A percentile compares a stretch with the other conserved stretches of the same genome.
Evolutionary conservation across 2,329 filamentous ascomycete species (phyloP).

Genomic region (Neoarthrinium moseri): DNA sequence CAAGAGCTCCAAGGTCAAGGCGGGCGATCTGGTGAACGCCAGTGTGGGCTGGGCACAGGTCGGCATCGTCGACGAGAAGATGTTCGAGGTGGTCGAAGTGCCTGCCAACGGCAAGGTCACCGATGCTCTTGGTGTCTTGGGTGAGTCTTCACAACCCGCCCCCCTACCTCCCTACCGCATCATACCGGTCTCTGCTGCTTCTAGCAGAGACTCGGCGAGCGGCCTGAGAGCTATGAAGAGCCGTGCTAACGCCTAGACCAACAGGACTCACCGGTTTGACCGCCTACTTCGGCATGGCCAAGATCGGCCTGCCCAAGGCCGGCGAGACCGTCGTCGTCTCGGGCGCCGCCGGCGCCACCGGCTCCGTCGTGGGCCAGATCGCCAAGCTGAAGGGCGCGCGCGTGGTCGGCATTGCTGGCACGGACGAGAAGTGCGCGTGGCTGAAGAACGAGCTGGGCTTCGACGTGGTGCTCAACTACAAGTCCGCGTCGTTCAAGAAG

Average conservation of each 20-base stretch:
- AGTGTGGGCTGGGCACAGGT: constrained; percentile 66
- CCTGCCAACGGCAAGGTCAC: constrained; percentile 44
- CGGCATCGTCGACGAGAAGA: constrained; percentile 54
- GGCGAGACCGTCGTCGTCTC: constrained; percentile 77
- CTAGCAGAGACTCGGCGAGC: too few relatives aligned
- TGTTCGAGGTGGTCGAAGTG: constrained; percentile 40
- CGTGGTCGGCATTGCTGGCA: constrained; percentile 66
- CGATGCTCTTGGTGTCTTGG: constrained; percentile 62
- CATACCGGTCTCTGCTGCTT: too few relatives aligned
- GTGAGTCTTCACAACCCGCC: constrained; percentile 15
- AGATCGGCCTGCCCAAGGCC: constrained; percentile 64
- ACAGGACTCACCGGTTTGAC: constrained; percentile 66
- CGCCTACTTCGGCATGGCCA: constrained; percentile 72
- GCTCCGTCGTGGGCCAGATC: constrained; percentile 74
- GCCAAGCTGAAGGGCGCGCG: constrained; percentile 67
- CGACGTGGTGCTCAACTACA: constrained; percentile 61
- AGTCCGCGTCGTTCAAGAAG: constrained; percentile 48
- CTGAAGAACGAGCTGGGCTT: constrained; percentile 56
- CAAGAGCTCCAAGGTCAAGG: constrained; percentile 51
- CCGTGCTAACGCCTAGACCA: neutral
- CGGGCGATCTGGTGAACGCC: constrained; percentile 57
- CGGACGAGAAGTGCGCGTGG: constrained; percentile 63
- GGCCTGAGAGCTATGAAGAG: too few relatives aligned
- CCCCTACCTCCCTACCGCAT: too few relatives aligned
- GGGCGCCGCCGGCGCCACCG: constrained; percentile 76